A percentile compares a stretch with the other conserved stretches of the same genome.
phyloP scores from a whole-genome alignment of 2,329 filamentous ascomycete species.

The Cladorrhinum sp. region DNA sequence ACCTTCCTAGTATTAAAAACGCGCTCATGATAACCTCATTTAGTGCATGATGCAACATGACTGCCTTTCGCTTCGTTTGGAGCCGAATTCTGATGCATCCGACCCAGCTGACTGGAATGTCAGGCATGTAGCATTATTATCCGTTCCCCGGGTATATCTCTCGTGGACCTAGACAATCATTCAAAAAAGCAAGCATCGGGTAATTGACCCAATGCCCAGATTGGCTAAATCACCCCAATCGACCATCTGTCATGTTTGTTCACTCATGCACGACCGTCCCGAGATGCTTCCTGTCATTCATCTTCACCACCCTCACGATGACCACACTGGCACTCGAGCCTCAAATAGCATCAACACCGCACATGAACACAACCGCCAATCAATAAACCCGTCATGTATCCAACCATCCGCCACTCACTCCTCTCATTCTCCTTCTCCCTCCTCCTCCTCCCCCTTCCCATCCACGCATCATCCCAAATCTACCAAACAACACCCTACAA shows the following conservation, averaged over 20 bases:
- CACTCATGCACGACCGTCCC: neutral
- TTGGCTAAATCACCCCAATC: neutral
- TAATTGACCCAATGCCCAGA: neutral
- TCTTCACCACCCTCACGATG: too few relatives aligned
- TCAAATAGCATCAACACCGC: too few relatives aligned
- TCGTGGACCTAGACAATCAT: too few relatives aligned
- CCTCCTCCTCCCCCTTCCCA: neutral
- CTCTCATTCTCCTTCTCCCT: neutral
- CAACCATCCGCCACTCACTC: neutral
- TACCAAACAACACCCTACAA: neutral
- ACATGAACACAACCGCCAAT: too few relatives aligned
- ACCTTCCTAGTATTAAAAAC: neutral
- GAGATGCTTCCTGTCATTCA: too few relatives aligned
- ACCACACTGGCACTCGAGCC: too few relatives aligned
- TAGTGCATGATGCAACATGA: too few relatives aligned
- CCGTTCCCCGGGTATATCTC: neutral
- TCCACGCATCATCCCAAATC: neutral
- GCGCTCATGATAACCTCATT: too few relatives aligned
- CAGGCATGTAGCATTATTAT: neutral
- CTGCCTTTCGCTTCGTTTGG: too few relatives aligned
- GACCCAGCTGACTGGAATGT: too few relatives aligned
- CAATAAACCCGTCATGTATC: neutral
- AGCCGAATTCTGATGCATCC: too few relatives aligned
- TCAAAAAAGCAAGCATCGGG: neutral
- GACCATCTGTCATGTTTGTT: conserved; percentile 5